Evolutionary conservation across 345 rosid genomes (phyloP).

Genomic region (Triadica sebifera): DNA sequence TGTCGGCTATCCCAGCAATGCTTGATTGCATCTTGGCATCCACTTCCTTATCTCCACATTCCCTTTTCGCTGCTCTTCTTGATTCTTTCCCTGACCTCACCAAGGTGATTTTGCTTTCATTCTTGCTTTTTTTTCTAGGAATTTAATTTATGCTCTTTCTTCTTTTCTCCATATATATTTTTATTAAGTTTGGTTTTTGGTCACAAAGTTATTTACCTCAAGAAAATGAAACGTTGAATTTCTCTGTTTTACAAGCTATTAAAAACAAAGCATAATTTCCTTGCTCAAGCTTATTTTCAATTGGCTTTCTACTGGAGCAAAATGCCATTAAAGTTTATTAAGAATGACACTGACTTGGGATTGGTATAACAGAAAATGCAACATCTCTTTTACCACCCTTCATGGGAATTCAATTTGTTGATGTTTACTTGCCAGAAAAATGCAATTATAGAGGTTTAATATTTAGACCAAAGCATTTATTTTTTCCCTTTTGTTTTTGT

Average conservation of each 20-base stretch:
- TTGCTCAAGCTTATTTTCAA: constrained; percentile 3
- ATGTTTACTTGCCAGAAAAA: neutral
- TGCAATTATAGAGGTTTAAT: neutral
- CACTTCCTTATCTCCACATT: constrained; percentile 50
- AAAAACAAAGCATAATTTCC: neutral
- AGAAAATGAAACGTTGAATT: neutral
- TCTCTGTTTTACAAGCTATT: neutral
- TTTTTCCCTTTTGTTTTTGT: neutral
- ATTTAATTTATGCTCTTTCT: neutral
- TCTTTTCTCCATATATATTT: neutral
- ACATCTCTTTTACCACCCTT: neutral
- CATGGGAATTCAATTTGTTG: neutral
- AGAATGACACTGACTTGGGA: neutral
- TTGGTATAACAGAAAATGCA: neutral
- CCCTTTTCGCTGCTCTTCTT: constrained; percentile 60
- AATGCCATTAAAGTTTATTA: neutral
- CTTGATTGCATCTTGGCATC: constrained; percentile 79
- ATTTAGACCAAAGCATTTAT: neutral
- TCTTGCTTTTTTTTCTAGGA: neutral
- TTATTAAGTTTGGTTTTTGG: neutral
- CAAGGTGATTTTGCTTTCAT: constrained; percentile 32
- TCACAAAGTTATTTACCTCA: neutral
- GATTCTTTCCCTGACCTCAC: constrained; percentile 27
- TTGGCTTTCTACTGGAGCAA: too few species aligned
- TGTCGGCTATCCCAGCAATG: constrained; percentile 67